phyloP scores from a whole-genome alignment of 2,329 filamentous ascomycete genomes.

The Paraconiothyrium brasiliense region DNA sequence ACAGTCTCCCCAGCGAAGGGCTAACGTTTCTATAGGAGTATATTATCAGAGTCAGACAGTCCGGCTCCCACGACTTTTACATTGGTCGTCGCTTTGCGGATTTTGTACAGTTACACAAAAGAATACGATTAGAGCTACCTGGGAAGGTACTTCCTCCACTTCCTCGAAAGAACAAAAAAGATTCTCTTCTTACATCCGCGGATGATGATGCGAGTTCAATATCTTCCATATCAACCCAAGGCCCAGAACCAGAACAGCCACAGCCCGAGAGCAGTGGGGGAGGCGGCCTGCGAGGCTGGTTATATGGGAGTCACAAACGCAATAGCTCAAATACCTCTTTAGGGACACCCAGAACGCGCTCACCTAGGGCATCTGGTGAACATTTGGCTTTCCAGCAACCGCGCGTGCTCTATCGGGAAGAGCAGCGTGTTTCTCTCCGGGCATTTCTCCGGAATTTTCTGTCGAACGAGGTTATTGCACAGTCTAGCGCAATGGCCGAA shows the following conservation, averaged over 20 bases:
- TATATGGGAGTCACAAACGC: constrained; percentile 53
- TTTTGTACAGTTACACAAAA: constrained; percentile 81
- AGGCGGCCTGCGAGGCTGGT: constrained; percentile 56
- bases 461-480: constrained; percentile 83
- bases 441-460: constrained; percentile 89
- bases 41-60: constrained; percentile 82
- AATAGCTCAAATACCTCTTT: constrained; percentile 53
- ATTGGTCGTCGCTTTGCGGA: constrained; percentile 89
- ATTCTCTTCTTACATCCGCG: constrained; percentile 67
- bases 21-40: constrained; percentile 72
- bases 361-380: constrained; percentile 46
- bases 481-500: constrained; percentile 82
- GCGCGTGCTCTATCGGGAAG: constrained; percentile 80
- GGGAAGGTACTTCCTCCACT: constrained; percentile 88
- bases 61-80: constrained; percentile 78
- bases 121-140: constrained; percentile 82
- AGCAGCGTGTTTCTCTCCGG: constrained; percentile 87
- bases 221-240: constrained; percentile 79
- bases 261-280: constrained; percentile 40
- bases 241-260: constrained; percentile 52
- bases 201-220: constrained; percentile 80
- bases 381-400: constrained; percentile 49
- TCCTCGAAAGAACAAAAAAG: constrained; percentile 90
- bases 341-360: constrained; percentile 29
- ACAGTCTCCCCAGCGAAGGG: not conserved